phyloP scores from a whole-genome alignment of 108 stramenopile species.

The Skeletonema grethae region DNA sequence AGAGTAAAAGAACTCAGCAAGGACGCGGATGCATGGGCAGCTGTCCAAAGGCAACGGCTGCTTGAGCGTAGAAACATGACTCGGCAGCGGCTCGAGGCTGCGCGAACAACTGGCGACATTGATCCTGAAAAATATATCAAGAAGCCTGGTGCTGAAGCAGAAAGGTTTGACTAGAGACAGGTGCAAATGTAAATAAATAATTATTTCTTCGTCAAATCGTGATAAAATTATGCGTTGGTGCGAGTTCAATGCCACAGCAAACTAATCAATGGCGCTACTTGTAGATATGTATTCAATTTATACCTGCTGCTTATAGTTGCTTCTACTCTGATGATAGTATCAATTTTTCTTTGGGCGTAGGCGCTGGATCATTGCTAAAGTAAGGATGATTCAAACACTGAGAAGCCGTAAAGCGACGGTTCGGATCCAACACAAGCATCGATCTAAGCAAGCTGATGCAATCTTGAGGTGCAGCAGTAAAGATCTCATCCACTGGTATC shows the following conservation, averaged over 20 bases:
- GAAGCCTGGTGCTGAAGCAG: slow-evolving; percentile 34
- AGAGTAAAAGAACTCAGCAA: slow-evolving; percentile 70
- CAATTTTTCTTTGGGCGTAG: slow-evolving; percentile 82
- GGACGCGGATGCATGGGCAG: slow-evolving; percentile 90
- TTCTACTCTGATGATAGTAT: slow-evolving; percentile 48
- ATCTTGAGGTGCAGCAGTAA: slow-evolving; percentile 86
- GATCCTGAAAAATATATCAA: slow-evolving; percentile 40
- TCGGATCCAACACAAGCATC: slow-evolving; percentile 85
- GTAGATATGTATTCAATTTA: not conserved
- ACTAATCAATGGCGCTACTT: not conserved
- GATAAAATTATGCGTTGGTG: too few species aligned
- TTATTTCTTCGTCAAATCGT: too few species aligned
- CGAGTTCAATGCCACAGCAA: too few species aligned
- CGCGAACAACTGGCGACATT: slow-evolving; percentile 32
- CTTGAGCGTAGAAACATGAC: slow-evolving; percentile 66
- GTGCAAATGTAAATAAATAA: not conserved
- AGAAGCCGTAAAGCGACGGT: slow-evolving; percentile 81
- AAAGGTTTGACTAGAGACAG: slow-evolving; percentile 34
- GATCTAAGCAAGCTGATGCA: slow-evolving; percentile 79
- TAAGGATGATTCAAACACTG: slow-evolving; percentile 87
- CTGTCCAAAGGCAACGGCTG: slow-evolving; percentile 60
- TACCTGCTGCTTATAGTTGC: not conserved
- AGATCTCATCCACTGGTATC: slow-evolving; percentile 88
- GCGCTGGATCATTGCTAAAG: slow-evolving; percentile 87
- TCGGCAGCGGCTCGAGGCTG: slow-evolving; percentile 61